Evolutionary conservation across 129 eudicot genomes (phyloP), one percentile per base, ranked within the genome.

Genomic region (Pulicaria dysenterica): DNA sequence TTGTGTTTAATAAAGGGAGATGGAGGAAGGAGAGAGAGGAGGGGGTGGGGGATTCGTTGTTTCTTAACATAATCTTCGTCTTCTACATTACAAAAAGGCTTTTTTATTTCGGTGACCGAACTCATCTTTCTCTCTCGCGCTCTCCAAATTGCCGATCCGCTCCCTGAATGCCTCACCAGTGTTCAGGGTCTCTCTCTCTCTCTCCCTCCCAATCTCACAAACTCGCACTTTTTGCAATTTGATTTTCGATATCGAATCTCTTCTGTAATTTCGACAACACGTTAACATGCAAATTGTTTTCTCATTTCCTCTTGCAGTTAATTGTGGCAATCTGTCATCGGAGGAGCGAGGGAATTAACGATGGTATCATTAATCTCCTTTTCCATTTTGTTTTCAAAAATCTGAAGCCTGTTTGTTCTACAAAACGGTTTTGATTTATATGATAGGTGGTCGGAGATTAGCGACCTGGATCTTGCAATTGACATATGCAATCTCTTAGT

Each of bases 91-190:
- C 2, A 16, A 16, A 53, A 69, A 53, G 74, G 63, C 24, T 13
- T 49, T 43, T 47, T 53, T 31, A 41, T 38, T 11, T 55, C 3
- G 15, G 89, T 77, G 75, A 83, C 87, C 79, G 85, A 78, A 67
- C 80, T 78, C 77, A 76, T 73, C 39, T 58, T 50, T 76, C 79
- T 74, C 94, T 83, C 94, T 85, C 96, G 83, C 91, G 85, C 88
- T 84, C 86, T 76, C 86, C 83, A 84, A 42, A 84, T 86, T 81
- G 88, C 88, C 80, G 86, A 70, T 80, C 75, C 56, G 76, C 83
- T 82, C 86, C 96, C 98, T 92, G 98, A 87, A 92, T 89, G 89
- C 95, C 96, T 89, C 92, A 83, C 90, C 91, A 87, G 91, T 89
- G 80, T 89, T 92, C 96, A 89, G 98, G 95, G 96, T 85, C 77